Percentiles rank a stretch among this genome's conserved stretches.
phyloP scores from a whole-genome alignment of 805 yeast species.

The Saccharomyces jurei region DNA sequence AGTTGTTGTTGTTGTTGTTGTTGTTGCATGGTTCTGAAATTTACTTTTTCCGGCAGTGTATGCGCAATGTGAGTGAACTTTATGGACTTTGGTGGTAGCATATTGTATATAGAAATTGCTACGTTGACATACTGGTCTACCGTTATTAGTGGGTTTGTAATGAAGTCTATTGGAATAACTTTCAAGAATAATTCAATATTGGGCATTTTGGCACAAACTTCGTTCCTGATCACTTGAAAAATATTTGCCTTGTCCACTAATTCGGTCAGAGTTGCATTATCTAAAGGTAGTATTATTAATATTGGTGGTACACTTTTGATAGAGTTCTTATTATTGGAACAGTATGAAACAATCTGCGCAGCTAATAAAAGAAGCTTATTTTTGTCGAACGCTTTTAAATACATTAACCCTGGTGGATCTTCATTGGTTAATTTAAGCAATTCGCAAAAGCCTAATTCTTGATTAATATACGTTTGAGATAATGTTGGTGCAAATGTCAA shows the following conservation, averaged over 20 bases:
- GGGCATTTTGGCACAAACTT: constrained; percentile 27
- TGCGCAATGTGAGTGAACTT: constrained; percentile 35
- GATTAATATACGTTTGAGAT: constrained; percentile 27
- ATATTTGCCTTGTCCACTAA: constrained; percentile 39
- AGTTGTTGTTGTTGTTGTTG: constrained; percentile 1
- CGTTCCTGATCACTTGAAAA: constrained; percentile 40
- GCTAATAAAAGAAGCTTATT: constrained; percentile 46
- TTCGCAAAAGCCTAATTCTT: constrained; percentile 31
- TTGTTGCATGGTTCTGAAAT: constrained; percentile 36
- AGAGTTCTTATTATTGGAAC: constrained; percentile 23
- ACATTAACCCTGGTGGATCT: constrained; percentile 23
- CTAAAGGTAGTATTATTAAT: constrained; percentile 25
- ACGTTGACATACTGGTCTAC: constrained; percentile 33
- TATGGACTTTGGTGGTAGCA: constrained; percentile 31
- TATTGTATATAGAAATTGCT: constrained; percentile 50
- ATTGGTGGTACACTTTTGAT: constrained; percentile 23
- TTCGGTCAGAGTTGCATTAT: constrained; percentile 31
- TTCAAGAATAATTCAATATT: constrained; percentile 29
- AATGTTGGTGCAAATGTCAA: constrained; percentile 24
- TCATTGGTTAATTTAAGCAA: constrained; percentile 23
- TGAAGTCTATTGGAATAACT: constrained; percentile 36
- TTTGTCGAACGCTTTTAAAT: constrained; percentile 27
- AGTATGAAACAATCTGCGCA: constrained; percentile 33
- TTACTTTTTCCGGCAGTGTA: constrained; percentile 36
- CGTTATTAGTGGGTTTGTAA: constrained; percentile 29